Base-by-base conservation (phyloP, 2,329 filamentous ascomycete species). In the Cercospora berteroae region DNA sequence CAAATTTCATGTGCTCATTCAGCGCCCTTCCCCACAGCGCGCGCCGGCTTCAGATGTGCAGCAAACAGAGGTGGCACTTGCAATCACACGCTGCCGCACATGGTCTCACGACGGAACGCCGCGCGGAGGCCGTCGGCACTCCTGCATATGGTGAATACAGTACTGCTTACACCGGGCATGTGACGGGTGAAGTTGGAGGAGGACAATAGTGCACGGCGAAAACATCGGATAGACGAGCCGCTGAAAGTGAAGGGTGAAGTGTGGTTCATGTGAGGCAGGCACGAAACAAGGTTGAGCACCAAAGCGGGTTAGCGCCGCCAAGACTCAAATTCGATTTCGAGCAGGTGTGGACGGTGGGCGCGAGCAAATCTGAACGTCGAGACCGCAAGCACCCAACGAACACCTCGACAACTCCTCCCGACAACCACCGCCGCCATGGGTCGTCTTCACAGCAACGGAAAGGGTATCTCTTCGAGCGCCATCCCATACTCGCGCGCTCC, bases 391-490 rank as follows among this genome's bases (percentile, higher is more conserved):
- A 57, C 52, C 52, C 52, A 57, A 57, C 59, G 44, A 55, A 55
- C 60, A 71, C 25, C 52, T 74, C 73, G 67, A 69, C 44, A 50
- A 25, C 20, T 20, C 44, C 20, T 13, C 44, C 12, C 44, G 44
- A 50, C 69, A 66, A 71, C 58, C 67, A 76, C 77, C 75, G 77
- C 79, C 83, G 91, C 84, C 76, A 96, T 96, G 93, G 93, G 94
- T 90, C 90, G 94, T 88, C 90, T 98, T 90, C 96, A 99, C 90
- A 92, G 88, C 89, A 97, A 97, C 81, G 94, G 95, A 87, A 98
- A 98, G 92, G 96, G 95, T 85, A 99, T 99, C 86, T 93, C 93
- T 76, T 85, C 92, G 85, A 97, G 93, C 73, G 93, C 95, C 80
- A 86, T 98, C 84, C 95, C 96, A 81, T 99, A 98, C 90, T 97